phyloP scores from a whole-genome alignment of 2,329 filamentous ascomycete genomes.

The Colletotrichum sidae region DNA sequence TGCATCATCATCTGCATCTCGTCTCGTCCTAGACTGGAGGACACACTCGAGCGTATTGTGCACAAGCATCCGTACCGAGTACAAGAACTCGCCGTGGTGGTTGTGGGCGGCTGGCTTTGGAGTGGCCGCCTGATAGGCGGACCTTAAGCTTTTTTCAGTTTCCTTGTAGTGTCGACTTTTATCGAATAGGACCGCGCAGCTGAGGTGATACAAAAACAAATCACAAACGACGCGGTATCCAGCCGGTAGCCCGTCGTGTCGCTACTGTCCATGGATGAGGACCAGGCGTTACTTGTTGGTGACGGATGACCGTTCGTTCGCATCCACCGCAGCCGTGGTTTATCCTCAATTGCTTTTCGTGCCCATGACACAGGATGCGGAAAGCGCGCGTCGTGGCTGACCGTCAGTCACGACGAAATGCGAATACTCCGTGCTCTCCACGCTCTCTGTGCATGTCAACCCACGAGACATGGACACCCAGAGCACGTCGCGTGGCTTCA shows the following conservation, averaged over 20 bases:
- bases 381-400: conserved; percentile 19
- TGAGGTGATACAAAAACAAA: conserved; percentile 21
- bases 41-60: too few relatives aligned
- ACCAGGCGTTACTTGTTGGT: conserved; percentile 9
- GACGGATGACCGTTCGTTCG: neutral
- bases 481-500: conserved; percentile 5
- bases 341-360: neutral
- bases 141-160: conserved; percentile 17
- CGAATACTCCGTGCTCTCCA: neutral
- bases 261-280: neutral
- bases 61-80: too few relatives aligned
- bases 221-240: conserved; percentile 8
- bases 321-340: neutral
- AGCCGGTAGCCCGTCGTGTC: conserved; percentile 12
- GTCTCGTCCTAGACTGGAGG: too few relatives aligned
- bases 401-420: neutral
- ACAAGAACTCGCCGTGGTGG: too few relatives aligned
- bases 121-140: neutral
- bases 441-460: too few relatives aligned
- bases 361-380: conserved; percentile 1
- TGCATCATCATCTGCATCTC: too few relatives aligned
- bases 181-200: neutral
- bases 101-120: neutral
- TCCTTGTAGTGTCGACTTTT: neutral
- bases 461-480: neutral